Conservation (phyloP, 1,284 basidiomycete species). For the Meira nashicola region DNA sequence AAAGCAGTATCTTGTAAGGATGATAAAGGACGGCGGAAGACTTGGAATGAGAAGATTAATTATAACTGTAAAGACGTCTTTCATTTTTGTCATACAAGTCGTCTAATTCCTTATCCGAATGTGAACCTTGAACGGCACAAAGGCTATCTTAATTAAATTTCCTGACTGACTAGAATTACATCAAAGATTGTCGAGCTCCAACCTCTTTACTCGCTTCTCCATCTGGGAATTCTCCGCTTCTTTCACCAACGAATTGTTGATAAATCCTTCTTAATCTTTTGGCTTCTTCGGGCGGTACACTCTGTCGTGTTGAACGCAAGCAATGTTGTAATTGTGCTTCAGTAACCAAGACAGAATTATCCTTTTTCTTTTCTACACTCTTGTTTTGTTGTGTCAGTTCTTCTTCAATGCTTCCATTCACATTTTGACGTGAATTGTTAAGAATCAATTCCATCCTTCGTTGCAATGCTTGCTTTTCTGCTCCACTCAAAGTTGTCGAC, state of each 20-base stretch:
- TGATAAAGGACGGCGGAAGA: too few relatives aligned
- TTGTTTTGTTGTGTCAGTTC: constrained; percentile 5
- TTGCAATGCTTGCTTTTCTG: constrained; percentile 31
- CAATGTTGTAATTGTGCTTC: constrained; percentile 35
- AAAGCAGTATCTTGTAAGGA: too few relatives aligned
- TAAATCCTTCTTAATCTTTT: constrained; percentile 38
- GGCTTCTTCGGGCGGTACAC: constrained; percentile 44
- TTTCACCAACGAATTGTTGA: constrained; percentile 41
- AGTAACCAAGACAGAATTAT: constrained; percentile 21
- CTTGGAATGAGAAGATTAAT: too few relatives aligned
- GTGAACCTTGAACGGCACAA: too few relatives aligned
- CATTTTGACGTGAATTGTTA: constrained; percentile 13
- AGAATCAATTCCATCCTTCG: constrained; percentile 35
- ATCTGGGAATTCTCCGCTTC: constrained; percentile 42
- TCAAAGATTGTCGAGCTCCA: constrained; percentile 43
- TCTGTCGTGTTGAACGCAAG: constrained; percentile 40
- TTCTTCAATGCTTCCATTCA: not conserved
- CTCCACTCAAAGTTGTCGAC: constrained; percentile 24
- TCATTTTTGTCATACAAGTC: too few relatives aligned
- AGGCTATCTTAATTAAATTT: too few relatives aligned
- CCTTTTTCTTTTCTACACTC: not conserved
- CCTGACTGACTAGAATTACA: constrained; percentile 20
- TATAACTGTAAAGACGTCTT: too few relatives aligned
- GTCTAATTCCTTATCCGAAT: too few relatives aligned
- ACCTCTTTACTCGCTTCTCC: constrained; percentile 40